A percentile compares a stretch with the other conserved stretches of the same genome.
Conservation (phyloP, 805 yeast species). For the Suhomyces emberorum region DNA sequence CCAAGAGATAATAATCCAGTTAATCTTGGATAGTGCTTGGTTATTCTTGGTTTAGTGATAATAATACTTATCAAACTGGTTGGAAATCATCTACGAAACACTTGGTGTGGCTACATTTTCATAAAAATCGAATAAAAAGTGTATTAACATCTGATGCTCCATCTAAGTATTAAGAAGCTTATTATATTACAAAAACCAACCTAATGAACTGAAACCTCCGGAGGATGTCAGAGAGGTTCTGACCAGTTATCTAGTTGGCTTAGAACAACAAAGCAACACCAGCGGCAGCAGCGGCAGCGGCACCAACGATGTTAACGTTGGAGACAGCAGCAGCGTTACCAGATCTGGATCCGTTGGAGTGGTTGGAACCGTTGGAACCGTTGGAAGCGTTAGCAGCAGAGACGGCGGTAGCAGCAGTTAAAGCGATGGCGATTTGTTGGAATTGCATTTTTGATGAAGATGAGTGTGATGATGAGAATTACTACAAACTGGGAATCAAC, state of each 20-base stretch:
- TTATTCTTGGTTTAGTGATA: too few relatives aligned
- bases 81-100: too few relatives aligned
- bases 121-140: too few relatives aligned
- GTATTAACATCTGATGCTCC: background rate
- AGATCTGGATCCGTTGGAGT: conserved; percentile 35
- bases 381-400: conserved; percentile 55
- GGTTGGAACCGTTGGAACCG: conserved; percentile 38
- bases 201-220: conserved; percentile 1
- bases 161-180: conserved; percentile 3
- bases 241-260: conserved; percentile 23
- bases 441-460: conserved; percentile 56
- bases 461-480: conserved; percentile 2
- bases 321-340: conserved; percentile 46
- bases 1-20: too few relatives aligned
- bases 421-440: conserved; percentile 62
- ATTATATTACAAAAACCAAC: conserved; percentile 7
- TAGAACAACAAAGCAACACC: conserved; percentile 59
- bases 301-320: conserved; percentile 13
- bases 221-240: background rate
- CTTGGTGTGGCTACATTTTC: too few relatives aligned
- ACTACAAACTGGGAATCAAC: background rate
- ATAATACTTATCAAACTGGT: too few relatives aligned
- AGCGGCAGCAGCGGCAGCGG: conserved; percentile 77
- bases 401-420: conserved; percentile 68
- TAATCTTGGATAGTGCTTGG: too few relatives aligned